These are phyloP conservation scores for Solanum peruvianum DNA, from an alignment of 257 asterid genomes.

Conservation along the genomic window DNA sequence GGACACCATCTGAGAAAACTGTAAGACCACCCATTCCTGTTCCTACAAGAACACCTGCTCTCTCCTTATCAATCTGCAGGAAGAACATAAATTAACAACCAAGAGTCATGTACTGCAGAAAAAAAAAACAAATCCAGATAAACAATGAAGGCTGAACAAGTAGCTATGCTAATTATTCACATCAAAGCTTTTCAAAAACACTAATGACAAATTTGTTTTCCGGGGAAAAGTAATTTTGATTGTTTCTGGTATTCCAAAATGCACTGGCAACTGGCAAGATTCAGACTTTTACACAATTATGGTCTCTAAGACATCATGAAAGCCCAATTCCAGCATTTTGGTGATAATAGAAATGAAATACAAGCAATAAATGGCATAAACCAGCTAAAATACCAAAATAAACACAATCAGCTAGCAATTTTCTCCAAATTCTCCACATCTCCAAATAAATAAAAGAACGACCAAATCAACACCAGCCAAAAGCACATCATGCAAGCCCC, in stretches of 20 bases:
- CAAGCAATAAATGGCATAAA: background rate
- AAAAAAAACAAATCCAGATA: background rate
- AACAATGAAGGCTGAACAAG: background rate
- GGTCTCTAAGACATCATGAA: background rate
- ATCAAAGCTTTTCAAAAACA: background rate
- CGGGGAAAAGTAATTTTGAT: background rate
- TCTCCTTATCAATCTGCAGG: slow-evolving; percentile 68
- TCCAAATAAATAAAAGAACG: background rate
- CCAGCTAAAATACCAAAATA: background rate
- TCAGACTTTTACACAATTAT: background rate
- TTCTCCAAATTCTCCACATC: background rate
- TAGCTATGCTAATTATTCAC: background rate
- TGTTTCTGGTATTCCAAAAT: background rate
- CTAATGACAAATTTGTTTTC: background rate
- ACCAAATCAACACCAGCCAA: background rate
- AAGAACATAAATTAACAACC: background rate
- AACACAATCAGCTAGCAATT: background rate
- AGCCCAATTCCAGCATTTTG: background rate
- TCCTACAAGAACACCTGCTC: slow-evolving; percentile 86
- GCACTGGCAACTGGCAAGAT: background rate
- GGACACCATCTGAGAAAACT: slow-evolving; percentile 81
- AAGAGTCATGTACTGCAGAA: background rate
- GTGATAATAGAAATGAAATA: background rate
- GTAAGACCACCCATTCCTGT: slow-evolving; percentile 96
- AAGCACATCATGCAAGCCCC: background rate